These are phyloP conservation scores for Trapa incisa DNA, from an alignment of 345 rosid genomes.

Conservation along the genomic window DNA sequence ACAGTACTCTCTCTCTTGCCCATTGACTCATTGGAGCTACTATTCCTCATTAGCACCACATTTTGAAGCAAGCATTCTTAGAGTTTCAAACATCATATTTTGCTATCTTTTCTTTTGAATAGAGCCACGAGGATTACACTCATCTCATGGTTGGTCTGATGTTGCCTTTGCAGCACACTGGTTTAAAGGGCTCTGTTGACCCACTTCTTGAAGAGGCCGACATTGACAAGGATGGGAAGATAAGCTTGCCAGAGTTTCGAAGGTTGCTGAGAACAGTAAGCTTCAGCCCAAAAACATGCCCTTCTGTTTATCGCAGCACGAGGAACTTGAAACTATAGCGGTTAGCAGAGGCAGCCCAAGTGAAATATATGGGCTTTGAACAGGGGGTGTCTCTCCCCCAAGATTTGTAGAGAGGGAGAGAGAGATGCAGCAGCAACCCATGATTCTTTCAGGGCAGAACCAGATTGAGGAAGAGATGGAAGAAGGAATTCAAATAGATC, in stretches of 20 bases:
- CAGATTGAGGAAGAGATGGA: background rate
- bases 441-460: background rate
- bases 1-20: background rate
- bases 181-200: slow-evolving; percentile 75
- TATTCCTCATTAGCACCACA: too few relatives aligned
- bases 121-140: too few relatives aligned
- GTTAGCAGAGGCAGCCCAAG: background rate
- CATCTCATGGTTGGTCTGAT: background rate
- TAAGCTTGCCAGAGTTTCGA: slow-evolving; percentile 80
- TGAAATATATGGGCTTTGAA: background rate
- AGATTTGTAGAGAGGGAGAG: background rate
- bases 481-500: background rate
- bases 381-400: background rate
- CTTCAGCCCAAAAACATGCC: slow-evolving; percentile 45
- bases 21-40: too few relatives aligned
- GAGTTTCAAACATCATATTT: too few relatives aligned
- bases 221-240: slow-evolving; percentile 80
- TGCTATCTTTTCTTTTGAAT: too few relatives aligned
- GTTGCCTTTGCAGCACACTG: slow-evolving; percentile 48
- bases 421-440: background rate
- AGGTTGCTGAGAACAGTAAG: slow-evolving; percentile 89
- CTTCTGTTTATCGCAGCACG: slow-evolving; percentile 27
- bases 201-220: slow-evolving; percentile 96
- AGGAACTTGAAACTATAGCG: slow-evolving; percentile 11
- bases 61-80: too few relatives aligned